phyloP scores from a whole-genome alignment of 495 filamentous ascomycete genomes.

The Cudoniella acicularis region DNA sequence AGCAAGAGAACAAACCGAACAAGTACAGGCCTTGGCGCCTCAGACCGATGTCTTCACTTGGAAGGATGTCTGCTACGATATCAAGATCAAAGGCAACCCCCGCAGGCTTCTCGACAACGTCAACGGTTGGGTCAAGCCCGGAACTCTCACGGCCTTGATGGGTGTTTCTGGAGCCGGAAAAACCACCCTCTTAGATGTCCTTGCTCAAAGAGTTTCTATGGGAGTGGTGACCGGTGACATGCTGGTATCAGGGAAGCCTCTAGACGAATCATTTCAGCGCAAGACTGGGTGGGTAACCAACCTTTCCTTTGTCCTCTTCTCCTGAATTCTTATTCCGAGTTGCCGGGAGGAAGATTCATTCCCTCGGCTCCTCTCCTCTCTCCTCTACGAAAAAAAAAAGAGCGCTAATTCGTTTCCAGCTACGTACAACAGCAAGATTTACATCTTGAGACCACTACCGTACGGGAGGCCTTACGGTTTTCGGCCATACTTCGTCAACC shows the following conservation, averaged over 20 bases:
- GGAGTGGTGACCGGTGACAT: constrained; percentile 84
- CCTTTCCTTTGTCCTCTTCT: no score
- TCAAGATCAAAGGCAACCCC: constrained; percentile 76
- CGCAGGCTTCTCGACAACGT: constrained; percentile 79
- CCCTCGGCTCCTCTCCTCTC: no score
- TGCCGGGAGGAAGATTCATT: no score
- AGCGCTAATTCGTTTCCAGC: no score
- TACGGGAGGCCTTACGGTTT: constrained; percentile 81
- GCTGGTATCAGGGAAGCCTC: constrained; percentile 72
- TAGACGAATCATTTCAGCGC: constrained; percentile 81
- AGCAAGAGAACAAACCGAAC: constrained; percentile 43
- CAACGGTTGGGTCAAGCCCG: constrained; percentile 88
- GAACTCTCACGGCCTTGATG: constrained; percentile 87
- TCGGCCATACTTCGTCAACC: constrained; percentile 83
- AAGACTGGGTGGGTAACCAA: no score
- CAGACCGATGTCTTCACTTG: constrained; percentile 79
- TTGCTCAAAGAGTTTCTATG: constrained; percentile 78
- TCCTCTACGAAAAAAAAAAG: no score
- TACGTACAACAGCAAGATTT: constrained; percentile 97
- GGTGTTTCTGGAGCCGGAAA: constrained; percentile 72
- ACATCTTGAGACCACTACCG: constrained; percentile 80
- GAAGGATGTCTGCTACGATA: constrained; percentile 81
- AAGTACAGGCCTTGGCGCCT: constrained; percentile 46
- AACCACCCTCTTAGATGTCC: constrained; percentile 66
- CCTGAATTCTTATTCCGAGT: no score